Evolutionary conservation across 768 basidiomycete species (phyloP).

Genomic region (Lactarius hatsudake): DNA sequence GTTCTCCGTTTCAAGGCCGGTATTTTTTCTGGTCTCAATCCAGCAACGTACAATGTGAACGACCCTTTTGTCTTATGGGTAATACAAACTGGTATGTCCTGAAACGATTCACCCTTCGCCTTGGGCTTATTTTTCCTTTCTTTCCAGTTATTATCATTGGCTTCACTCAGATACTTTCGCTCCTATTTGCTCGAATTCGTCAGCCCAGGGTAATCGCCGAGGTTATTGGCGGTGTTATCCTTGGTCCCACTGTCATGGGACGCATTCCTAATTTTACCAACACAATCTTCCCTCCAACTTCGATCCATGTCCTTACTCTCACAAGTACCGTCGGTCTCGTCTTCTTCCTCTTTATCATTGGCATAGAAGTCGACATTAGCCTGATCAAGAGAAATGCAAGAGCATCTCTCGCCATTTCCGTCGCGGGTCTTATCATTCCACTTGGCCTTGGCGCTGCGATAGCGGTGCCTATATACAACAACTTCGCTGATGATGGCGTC

Average conservation of each 20-base stretch:
- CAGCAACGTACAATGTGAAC: constrained; percentile 51
- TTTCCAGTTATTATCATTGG: constrained; percentile 70
- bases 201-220: constrained; percentile 96
- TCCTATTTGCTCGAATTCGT: constrained; percentile 62
- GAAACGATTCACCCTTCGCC: background rate
- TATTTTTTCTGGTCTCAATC: constrained; percentile 74
- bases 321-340: constrained; percentile 75
- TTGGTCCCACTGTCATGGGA: constrained; percentile 72
- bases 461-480: constrained; percentile 69
- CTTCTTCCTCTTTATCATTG: constrained; percentile 80
- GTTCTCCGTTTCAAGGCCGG: constrained; percentile 52
- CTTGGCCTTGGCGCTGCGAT: constrained; percentile 77
- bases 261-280: constrained; percentile 68
- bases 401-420: constrained; percentile 56
- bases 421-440: constrained; percentile 70
- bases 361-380: constrained; percentile 76
- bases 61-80: constrained; percentile 79
- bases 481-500: constrained; percentile 56
- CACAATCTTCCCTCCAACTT: constrained; percentile 39
- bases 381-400: constrained; percentile 62
- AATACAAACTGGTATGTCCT: constrained; percentile 63
- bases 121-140: background rate
- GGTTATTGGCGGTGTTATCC: constrained; percentile 84
- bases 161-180: constrained; percentile 71
- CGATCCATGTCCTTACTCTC: constrained; percentile 60